Evolutionary conservation across 2,329 filamentous ascomycete species (phyloP).

Genomic region (Onygena corvina): DNA sequence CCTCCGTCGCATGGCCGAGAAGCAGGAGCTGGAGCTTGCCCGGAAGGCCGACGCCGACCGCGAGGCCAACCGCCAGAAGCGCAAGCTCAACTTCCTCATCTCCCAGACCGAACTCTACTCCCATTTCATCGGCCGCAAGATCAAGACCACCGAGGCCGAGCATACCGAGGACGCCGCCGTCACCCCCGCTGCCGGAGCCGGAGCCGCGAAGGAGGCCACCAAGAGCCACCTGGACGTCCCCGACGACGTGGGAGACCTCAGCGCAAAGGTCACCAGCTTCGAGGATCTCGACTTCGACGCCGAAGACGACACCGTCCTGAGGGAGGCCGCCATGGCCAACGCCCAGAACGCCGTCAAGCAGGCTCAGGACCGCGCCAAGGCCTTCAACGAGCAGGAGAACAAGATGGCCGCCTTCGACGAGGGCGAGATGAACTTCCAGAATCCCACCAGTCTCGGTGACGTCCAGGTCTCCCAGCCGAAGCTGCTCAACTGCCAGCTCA

Average conservation of each 20-base stretch:
- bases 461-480: conserved; percentile 91
- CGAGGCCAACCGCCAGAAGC: conserved; percentile 92
- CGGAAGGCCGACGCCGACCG: conserved; percentile 95
- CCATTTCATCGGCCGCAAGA: conserved; percentile 98
- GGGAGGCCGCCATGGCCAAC: conserved; percentile 80
- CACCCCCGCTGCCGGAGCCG: conserved; percentile 25
- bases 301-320: conserved; percentile 73
- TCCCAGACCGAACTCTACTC: conserved; percentile 98
- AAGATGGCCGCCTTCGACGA: conserved; percentile 69
- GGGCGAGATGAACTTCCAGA: conserved; percentile 99
- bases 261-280: conserved; percentile 75
- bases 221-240: conserved; percentile 30
- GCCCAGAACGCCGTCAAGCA: conserved; percentile 92
- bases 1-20: conserved; percentile 82
- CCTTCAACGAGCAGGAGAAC: conserved; percentile 67
- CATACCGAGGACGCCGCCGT: conserved; percentile 59
- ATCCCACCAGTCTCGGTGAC: conserved; percentile 86
- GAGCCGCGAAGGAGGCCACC: conserved; percentile 21
- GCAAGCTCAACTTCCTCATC: conserved; percentile 98
- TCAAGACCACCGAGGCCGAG: conserved; percentile 93
- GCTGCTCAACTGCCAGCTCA: conserved; percentile 83
- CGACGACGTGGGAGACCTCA: conserved; percentile 38
- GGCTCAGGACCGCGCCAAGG: conserved; percentile 81
- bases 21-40: conserved; percentile 89
- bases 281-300: conserved; percentile 92